Percentiles rank a stretch among this genome's conserved stretches.
Conservation (phyloP, 2,329 filamentous ascomycete species). For the Diaporthe sp. region DNA sequence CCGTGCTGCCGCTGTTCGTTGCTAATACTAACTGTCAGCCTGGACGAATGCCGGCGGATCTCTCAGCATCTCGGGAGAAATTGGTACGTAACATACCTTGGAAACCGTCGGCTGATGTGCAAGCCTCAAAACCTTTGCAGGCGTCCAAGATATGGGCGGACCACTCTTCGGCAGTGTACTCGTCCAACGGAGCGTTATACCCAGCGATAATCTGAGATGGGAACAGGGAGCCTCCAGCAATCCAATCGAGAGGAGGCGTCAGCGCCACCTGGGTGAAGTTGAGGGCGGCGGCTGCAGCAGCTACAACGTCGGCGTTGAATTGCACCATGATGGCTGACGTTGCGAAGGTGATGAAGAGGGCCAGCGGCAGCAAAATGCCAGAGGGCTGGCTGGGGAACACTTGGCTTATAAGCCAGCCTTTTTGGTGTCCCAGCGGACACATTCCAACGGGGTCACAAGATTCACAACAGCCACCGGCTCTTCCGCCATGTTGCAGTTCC, state of each 20-base stretch:
- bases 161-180: slow-evolving; percentile 35
- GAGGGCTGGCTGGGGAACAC: too few relatives aligned
- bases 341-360: background rate
- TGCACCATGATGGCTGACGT: slow-evolving; percentile 20
- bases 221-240: slow-evolving; percentile 34
- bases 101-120: slow-evolving; percentile 36
- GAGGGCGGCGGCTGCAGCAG: slow-evolving; percentile 11
- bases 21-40: background rate
- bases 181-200: slow-evolving; percentile 30
- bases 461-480: background rate
- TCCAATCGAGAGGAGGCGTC: slow-evolving; percentile 38
- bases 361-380: background rate
- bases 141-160: slow-evolving; percentile 30
- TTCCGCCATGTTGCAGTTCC: background rate
- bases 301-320: background rate
- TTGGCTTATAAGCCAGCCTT: background rate
- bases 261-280: slow-evolving; percentile 37
- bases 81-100: slow-evolving; percentile 26
- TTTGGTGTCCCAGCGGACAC: background rate
- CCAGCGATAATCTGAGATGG: slow-evolving; percentile 40
- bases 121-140: slow-evolving; percentile 35
- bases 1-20: slow-evolving; percentile 37
- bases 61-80: fast-evolving
- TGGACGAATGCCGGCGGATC: background rate
- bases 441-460: background rate